A percentile compares a stretch with the other conserved stretches of the same genome.
These are phyloP conservation scores for Allium fistulosum DNA, from an alignment of 106 monocot genomes.

Conservation along the genomic window DNA sequence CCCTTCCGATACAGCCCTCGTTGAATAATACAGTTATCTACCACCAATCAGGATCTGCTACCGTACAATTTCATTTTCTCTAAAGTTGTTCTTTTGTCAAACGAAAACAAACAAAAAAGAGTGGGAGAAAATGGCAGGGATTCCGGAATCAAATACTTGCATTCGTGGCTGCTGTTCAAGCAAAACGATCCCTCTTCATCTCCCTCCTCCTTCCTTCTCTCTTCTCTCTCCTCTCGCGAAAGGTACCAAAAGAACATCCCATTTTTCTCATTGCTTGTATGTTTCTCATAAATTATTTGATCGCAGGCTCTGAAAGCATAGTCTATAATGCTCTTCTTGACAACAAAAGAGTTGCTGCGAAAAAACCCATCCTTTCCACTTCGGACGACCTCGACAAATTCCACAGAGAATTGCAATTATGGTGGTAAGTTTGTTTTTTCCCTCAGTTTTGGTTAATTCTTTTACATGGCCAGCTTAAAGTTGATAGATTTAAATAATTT, in stretches of 20 bases:
- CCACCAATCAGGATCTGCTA: too few species aligned
- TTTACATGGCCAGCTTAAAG: not conserved
- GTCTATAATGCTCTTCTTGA: constrained; percentile 58
- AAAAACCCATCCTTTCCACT: constrained; percentile 87
- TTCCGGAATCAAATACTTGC: constrained; percentile 48
- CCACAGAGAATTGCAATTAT: constrained; percentile 74
- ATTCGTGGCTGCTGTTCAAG: constrained; percentile 86
- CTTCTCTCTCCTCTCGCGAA: constrained; percentile 64
- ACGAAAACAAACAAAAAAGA: not conserved
- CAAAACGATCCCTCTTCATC: constrained; percentile 59
- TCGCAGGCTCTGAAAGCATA: constrained; percentile 74
- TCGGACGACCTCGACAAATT: constrained; percentile 87
- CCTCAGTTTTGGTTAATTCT: too few species aligned
- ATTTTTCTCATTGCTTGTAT: not conserved
- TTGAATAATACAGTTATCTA: too few species aligned
- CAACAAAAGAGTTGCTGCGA: constrained; percentile 68
- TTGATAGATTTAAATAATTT: not conserved
- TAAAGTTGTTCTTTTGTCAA: not conserved
- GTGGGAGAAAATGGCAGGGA: not conserved
- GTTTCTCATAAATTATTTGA: not conserved
- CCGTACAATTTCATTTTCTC: too few species aligned
- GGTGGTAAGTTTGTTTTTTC: constrained; percentile 36
- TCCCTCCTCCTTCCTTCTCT: constrained; percentile 56
- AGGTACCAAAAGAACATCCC: constrained; percentile 15
- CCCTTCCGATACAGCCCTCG: too few species aligned